Evolutionary conservation across 1,139 yeast species (phyloP).

Genomic region (Magnusiomyces sp.): DNA sequence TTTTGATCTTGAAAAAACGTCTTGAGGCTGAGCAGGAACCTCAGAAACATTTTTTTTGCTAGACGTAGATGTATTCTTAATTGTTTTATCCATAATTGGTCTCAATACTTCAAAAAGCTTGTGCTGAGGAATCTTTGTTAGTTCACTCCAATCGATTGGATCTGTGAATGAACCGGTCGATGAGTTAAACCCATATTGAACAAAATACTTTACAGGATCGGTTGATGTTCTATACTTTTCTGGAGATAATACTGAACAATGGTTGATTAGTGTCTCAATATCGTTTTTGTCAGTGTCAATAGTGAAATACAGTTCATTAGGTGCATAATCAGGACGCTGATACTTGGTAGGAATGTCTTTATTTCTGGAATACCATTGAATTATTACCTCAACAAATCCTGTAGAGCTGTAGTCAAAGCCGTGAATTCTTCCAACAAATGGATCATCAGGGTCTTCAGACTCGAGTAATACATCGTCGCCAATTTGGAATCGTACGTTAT

Average conservation of each 20-base stretch:
- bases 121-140: no score
- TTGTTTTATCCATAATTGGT: no score
- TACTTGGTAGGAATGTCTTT: constrained; percentile 5
- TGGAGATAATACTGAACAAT: constrained; percentile 15
- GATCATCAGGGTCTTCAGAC: constrained; percentile 14
- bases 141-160: no score
- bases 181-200: neutral
- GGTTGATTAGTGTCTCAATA: constrained; percentile 17
- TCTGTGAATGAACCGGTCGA: no score
- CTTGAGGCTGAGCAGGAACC: no score
- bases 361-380: constrained; percentile 20
- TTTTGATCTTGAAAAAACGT: no score
- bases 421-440: constrained; percentile 19
- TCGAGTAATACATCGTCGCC: constrained; percentile 21
- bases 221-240: neutral
- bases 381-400: constrained; percentile 17
- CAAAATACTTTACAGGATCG: neutral
- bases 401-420: constrained; percentile 16
- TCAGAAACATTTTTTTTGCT: no score
- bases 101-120: no score
- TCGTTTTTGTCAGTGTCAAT: constrained; percentile 18
- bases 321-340: constrained; percentile 3
- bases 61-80: no score
- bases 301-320: constrained; percentile 18
- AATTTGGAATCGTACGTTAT: constrained; percentile 14